Evolutionary conservation across 2,329 filamentous ascomycete species (phyloP).

Genomic region (Epichloe gansuensis): DNA sequence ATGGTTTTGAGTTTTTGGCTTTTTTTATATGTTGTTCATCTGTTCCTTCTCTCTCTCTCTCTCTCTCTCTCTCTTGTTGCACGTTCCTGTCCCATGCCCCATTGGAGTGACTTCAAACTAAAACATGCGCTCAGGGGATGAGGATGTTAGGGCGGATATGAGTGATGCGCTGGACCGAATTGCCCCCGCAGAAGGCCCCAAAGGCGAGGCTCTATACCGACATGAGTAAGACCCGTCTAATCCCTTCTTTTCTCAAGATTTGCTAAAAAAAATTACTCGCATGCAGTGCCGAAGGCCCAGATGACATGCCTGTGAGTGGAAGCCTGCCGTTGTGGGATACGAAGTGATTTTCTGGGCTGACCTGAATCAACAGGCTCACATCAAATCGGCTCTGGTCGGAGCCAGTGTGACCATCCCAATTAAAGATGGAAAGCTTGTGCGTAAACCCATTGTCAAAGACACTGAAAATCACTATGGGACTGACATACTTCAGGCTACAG

Average conservation of each 20-base stretch:
- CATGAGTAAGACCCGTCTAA: constrained; percentile 36
- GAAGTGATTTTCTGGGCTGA: not conserved
- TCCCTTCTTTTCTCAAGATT: not conserved
- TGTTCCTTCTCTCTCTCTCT: not conserved
- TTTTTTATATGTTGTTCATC: not conserved
- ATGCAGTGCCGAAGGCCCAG: constrained; percentile 61
- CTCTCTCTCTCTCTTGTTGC: not conserved
- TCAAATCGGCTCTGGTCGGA: constrained; percentile 82
- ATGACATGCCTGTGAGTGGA: constrained; percentile 77
- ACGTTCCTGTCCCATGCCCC: not conserved
- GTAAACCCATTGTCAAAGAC: constrained; percentile 12
- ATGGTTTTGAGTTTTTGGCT: not conserved
- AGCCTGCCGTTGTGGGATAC: not conserved
- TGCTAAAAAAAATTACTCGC: not conserved
- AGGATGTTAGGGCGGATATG: constrained; percentile 85
- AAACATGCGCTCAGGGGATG: constrained; percentile 37
- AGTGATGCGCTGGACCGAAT: constrained; percentile 84
- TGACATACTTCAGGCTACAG: constrained; percentile 34
- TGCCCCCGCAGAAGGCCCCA: constrained; percentile 62
- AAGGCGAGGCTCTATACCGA: constrained; percentile 63
- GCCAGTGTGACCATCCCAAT: constrained; percentile 88
- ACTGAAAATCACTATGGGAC: not conserved
- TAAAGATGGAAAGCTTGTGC: constrained; percentile 63
- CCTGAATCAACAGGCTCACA: constrained; percentile 51
- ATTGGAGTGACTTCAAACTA: not conserved